Percentiles rank a stretch among this genome's conserved stretches.
Evolutionary conservation across 1,284 basidiomycete genomes (phyloP).

Genomic region (Volvariella volvacea): DNA sequence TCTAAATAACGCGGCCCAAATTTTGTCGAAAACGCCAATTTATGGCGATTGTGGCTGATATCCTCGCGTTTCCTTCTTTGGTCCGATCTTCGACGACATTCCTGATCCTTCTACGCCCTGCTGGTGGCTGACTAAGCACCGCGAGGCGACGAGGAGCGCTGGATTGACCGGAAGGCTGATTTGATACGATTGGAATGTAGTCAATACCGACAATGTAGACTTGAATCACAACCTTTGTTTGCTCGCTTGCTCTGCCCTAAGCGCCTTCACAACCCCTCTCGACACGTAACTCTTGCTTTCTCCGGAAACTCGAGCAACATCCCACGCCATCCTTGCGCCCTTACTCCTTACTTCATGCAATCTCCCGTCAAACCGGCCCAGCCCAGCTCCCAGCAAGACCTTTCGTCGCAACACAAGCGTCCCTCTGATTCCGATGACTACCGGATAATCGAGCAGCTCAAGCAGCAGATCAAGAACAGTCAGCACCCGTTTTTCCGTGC

Average conservation of each 20-base stretch:
- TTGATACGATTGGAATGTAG: too few relatives aligned
- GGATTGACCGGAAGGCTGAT: too few relatives aligned
- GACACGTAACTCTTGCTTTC: too few relatives aligned
- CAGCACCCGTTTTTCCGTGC: conserved; percentile 67
- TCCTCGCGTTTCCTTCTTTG: not conserved
- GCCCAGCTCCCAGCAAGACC: not conserved
- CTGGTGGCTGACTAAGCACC: not conserved
- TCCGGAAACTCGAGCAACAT: too few relatives aligned
- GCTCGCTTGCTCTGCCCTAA: too few relatives aligned
- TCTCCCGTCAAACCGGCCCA: too few relatives aligned
- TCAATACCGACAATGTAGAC: too few relatives aligned
- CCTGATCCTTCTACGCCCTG: not conserved
- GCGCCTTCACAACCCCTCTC: too few relatives aligned
- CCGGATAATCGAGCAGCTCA: conserved; percentile 65
- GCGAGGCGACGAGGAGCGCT: too few relatives aligned
- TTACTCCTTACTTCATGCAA: too few relatives aligned
- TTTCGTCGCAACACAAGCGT: not conserved
- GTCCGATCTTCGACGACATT: conserved; percentile 1
- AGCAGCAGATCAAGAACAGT: conserved; percentile 58
- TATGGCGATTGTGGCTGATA: not conserved
- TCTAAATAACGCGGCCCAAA: not conserved
- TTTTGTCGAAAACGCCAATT: not conserved
- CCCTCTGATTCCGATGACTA: conserved; percentile 28
- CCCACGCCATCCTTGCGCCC: too few relatives aligned
- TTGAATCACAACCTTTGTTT: too few relatives aligned